Percentiles rank a stretch among this genome's conserved stretches.
Evolutionary conservation across 2,329 filamentous ascomycete species (phyloP).

Genomic region (Fonsecaea nubica): DNA sequence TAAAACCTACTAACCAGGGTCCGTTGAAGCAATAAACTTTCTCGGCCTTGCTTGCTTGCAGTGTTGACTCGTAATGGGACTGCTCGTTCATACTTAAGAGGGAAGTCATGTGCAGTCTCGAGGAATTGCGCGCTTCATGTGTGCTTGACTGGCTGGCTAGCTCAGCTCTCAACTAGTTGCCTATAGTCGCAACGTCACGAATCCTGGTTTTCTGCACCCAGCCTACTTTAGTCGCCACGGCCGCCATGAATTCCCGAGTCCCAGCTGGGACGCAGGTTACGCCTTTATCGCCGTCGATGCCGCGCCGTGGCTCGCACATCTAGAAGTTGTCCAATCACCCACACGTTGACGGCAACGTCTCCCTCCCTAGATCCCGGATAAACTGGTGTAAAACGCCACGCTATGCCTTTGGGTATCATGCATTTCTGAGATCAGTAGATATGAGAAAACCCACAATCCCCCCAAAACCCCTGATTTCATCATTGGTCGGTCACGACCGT

Average conservation of each 20-base stretch:
- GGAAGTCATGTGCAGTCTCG: too few relatives aligned
- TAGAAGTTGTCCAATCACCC: not conserved
- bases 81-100: too few relatives aligned
- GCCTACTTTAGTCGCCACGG: too few relatives aligned
- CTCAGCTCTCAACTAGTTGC: too few relatives aligned
- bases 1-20: too few relatives aligned
- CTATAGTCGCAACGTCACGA: too few relatives aligned
- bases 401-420: conserved; percentile 3
- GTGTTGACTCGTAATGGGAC: too few relatives aligned
- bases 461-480: not conserved
- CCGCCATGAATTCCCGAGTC: not conserved
- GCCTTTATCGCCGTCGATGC: not conserved
- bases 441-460: not conserved
- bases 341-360: not conserved
- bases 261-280: not conserved
- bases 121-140: too few relatives aligned
- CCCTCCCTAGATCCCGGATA: not conserved
- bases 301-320: not conserved
- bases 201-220: too few relatives aligned
- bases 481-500: not conserved
- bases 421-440: not conserved
- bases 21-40: too few relatives aligned
- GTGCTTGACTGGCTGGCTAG: too few relatives aligned
- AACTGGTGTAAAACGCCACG: not conserved
- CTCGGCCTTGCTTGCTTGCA: too few relatives aligned